Base-by-base conservation (phyloP, 2,329 filamentous ascomycete genomes). In the Chaetomium sp. region DNA sequence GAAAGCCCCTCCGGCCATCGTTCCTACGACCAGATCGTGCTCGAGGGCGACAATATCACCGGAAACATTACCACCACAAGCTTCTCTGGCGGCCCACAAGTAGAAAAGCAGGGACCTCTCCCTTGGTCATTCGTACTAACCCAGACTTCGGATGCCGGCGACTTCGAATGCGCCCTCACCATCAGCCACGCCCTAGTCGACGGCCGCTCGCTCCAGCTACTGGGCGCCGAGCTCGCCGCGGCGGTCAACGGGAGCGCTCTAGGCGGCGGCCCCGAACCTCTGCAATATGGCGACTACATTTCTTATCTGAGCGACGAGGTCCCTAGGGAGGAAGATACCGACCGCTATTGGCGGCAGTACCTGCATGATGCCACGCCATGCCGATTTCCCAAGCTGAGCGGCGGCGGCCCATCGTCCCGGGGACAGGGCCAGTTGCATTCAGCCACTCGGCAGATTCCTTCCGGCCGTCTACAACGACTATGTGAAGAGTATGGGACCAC, bases 1-100 rank as follows among this genome's bases (percentile, higher is more conserved):
- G 47, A 50, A 50, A 50, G 47, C 21, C 47, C 47, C 47, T 50
- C 47, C 47, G 1, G 47, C 25, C 21, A 50, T 50, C 47, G 47
- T 50, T 50, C 47, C 47, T 50, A 50, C 47, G 47, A 50, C 47
- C 47, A 50, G 47, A 50, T 50, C 21, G 47, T 50, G 47, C 47
- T 50, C 47, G 47, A 50, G 21, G 47, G 47, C 47, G 47, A 50
- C 47, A 50, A 50, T 16, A 50, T 50, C 8, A 50, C 47, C 21
- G 47, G 47, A 25, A 50, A 50, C 47, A 50, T 50, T 13, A 50
- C 47, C 47, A 50, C 21, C 47, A 50, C 47, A 50, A 50, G 21
- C 47, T 50, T 25, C 47, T 50, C 47, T 25, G n/a, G n/a, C n/a
- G n/a, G 47, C 47, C 25, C 47, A 25, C 47, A 25, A 25, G 47